Percentiles rank a stretch among this genome's conserved stretches.
Evolutionary conservation across 2,329 filamentous ascomycete species (phyloP).

Genomic region (Aureobasidium melanogenum): DNA sequence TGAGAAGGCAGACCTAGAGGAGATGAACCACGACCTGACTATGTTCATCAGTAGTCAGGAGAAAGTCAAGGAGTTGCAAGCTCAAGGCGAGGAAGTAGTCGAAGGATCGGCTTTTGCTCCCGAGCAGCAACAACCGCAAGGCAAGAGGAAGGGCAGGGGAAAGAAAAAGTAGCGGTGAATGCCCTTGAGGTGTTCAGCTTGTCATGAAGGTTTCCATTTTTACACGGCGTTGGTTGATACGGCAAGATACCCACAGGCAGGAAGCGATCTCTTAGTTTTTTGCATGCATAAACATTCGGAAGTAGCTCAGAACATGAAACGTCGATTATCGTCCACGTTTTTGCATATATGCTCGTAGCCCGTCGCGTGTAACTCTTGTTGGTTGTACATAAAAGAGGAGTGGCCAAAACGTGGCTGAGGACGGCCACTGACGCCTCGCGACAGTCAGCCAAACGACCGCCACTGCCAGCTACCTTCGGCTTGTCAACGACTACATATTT

Average conservation of each 20-base stretch:
- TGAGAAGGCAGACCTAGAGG: slow-evolving; percentile 64
- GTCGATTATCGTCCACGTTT: background rate
- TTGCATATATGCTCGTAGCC: background rate
- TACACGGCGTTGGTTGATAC: background rate
- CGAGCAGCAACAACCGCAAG: slow-evolving; percentile 36
- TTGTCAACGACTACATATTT: background rate
- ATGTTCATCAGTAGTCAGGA: slow-evolving; percentile 83
- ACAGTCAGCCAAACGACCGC: background rate
- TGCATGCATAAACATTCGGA: background rate
- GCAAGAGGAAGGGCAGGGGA: slow-evolving; percentile 40
- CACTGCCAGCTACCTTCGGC: background rate
- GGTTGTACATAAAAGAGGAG: background rate
- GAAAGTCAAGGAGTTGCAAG: slow-evolving; percentile 59
- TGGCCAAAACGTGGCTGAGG: slow-evolving; percentile 3
- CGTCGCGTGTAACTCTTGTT: slow-evolving; percentile 4
- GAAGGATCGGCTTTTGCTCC: slow-evolving; percentile 54
- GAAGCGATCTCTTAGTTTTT: background rate
- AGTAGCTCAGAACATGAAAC: background rate
- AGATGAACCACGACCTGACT: slow-evolving; percentile 77
- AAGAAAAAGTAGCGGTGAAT: slow-evolving; percentile 22
- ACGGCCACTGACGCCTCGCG: background rate
- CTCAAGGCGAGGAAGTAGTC: slow-evolving; percentile 59
- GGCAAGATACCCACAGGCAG: background rate
- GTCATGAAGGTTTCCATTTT: background rate
- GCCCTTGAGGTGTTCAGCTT: background rate